Evolutionary conservation across 2,329 filamentous ascomycete genomes (phyloP), one percentile per base, ranked within the genome.

Genomic region (Trichocomaceae sp.): DNA sequence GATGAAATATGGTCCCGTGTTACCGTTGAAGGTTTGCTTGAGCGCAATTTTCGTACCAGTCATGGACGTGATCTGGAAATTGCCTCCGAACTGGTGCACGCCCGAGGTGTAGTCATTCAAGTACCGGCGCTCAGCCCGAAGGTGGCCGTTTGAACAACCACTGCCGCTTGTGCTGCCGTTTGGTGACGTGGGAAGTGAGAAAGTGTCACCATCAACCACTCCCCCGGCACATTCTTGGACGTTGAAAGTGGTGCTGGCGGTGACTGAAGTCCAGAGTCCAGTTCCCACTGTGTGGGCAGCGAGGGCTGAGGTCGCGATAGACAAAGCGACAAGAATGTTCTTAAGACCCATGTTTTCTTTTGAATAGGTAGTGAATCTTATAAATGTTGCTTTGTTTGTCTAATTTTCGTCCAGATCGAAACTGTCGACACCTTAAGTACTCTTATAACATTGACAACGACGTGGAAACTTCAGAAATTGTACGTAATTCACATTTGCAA

Each of bases 11-110:
- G 50, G 50, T 5, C 50, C 50, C 8, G 31, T 35, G 42, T 53
- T n/a, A 12, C 50, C 50, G n/a, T 53, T 53, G n/a, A 53, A 53
- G 15, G 50, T 53, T 35, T 53, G 50, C 31, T 53, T 53, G n/a
- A 53, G 50, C 26, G 26, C 17, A 23, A 53, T 33, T 9, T n/a
- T 53, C 19, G 20, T 10, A 31, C 50, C 50, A 17, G 26, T 45
- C 42, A 53, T 20, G 23, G 50, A 53, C 10, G 42, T 53, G 13
- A 53, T 53, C 42, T 47, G 41, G 31, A 53, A 53, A 44, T 53
- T 15, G 3, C 50, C 50, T 20, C 50, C 50, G 29, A 53, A 53
- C 20, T 53, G 50, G 31, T 53, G 50, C 7, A 53, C 50, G 29
- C 50, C 50, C 13, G 50, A 53, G 3, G 50, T 46, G 31, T 53